These are phyloP conservation scores for Cutaneotrichosporon cutaneum DNA, from an alignment of 1,284 basidiomycete genomes.

Conservation along the genomic window DNA sequence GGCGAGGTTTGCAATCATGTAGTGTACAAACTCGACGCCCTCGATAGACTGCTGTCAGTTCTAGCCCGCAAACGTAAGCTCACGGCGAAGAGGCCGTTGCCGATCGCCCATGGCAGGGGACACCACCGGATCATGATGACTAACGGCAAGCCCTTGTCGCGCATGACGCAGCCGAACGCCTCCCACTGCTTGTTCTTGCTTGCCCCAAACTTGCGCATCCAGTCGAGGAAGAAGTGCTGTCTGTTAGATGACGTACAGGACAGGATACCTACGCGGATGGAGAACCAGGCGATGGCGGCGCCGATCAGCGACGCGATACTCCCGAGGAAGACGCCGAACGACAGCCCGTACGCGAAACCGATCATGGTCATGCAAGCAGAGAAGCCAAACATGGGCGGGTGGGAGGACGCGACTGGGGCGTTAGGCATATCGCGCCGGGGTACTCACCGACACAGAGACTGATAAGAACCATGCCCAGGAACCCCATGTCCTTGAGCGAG, in stretches of 20 bases:
- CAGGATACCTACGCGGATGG: constrained; percentile 38
- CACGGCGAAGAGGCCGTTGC: constrained; percentile 52
- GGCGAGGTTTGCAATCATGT: constrained; percentile 46
- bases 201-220: constrained; percentile 38
- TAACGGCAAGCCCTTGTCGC: constrained; percentile 47
- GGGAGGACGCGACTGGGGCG: constrained; percentile 43
- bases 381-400: constrained; percentile 52
- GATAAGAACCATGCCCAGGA: constrained; percentile 41
- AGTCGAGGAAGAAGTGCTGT: constrained; percentile 49
- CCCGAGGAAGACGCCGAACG: constrained; percentile 46
- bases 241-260: background rate
- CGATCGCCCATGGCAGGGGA: constrained; percentile 51
- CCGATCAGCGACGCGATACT: constrained; percentile 40
- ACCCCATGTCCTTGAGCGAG: constrained; percentile 38
- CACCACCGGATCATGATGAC: constrained; percentile 53
- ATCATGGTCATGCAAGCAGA: constrained; percentile 48
- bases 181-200: constrained; percentile 49
- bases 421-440: no score
- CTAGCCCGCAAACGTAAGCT: constrained; percentile 19
- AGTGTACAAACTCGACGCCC: constrained; percentile 47
- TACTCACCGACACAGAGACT: constrained; percentile 41
- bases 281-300: constrained; percentile 44
- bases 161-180: constrained; percentile 52
- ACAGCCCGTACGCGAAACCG: constrained; percentile 51
- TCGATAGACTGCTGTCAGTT: constrained; percentile 43